Conservation (phyloP, 495 filamentous ascomycete species). For the Cryomyces antarcticus region DNA sequence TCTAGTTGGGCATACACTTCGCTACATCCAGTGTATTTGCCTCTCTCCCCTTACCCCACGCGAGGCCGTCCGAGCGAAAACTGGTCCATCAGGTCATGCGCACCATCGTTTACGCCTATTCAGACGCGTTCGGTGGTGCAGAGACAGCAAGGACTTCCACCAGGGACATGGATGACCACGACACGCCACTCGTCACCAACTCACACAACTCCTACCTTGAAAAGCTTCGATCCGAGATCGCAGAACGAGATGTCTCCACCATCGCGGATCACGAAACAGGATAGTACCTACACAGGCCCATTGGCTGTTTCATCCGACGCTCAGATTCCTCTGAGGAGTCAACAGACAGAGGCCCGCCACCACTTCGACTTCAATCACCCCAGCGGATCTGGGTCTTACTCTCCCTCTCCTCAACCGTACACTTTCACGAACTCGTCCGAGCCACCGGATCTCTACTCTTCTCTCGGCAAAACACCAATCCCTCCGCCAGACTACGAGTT, state of each 20-base stretch:
- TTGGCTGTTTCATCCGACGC: constrained; percentile 10
- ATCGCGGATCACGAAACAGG: constrained; percentile 30
- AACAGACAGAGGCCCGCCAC: constrained; percentile 4
- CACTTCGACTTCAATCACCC: constrained; percentile 5
- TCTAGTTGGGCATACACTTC: constrained; percentile 11
- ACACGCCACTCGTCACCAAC: no score
- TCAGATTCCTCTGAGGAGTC: constrained; percentile 12
- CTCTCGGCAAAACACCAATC: constrained; percentile 43
- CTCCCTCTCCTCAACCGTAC: constrained; percentile 37
- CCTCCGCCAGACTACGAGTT: constrained; percentile 55
- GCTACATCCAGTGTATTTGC: constrained; percentile 29
- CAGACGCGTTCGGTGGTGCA: no score
- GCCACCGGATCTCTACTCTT: constrained; percentile 53
- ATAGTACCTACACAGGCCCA: constrained; percentile 35
- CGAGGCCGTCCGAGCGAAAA: no score
- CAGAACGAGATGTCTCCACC: no score
- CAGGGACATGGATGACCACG: no score
- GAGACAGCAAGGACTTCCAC: no score
- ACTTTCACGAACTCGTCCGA: constrained; percentile 46
- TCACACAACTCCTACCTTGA: no score
- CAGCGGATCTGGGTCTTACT: constrained; percentile 21
- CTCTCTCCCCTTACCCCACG: constrained; percentile 46
- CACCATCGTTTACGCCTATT: no score
- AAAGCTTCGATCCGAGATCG: no score
- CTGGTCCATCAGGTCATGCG: no score